A percentile compares a stretch with the other conserved stretches of the same genome.
Conservation (phyloP, 306 rosid genomes). For the Carpinus fangiana region DNA sequence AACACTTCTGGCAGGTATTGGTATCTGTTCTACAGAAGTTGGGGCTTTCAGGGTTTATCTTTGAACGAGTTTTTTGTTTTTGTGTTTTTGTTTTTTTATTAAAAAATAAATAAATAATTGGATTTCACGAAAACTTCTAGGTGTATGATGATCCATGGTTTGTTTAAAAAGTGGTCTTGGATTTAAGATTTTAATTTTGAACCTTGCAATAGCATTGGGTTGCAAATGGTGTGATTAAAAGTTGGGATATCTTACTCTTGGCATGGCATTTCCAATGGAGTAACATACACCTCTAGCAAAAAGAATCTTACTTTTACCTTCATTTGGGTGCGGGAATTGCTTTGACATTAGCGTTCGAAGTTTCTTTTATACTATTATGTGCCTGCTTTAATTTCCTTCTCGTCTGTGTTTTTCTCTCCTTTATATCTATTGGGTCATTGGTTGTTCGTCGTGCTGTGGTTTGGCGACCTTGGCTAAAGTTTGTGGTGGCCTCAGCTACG, state of each 20-base stretch:
- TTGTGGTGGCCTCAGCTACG: constrained; percentile 5
- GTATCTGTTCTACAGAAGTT: constrained; percentile 61
- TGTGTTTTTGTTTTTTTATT: too few species aligned
- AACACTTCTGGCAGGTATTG: constrained; percentile 66
- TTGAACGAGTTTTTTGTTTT: not conserved
- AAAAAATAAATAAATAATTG: not conserved
- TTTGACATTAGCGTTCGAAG: not conserved
- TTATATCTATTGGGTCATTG: constrained; percentile 5
- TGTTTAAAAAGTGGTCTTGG: not conserved
- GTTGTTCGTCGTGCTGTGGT: constrained; percentile 1
- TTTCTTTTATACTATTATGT: not conserved
- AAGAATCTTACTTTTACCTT: not conserved
- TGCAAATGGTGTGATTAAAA: constrained; percentile 3
- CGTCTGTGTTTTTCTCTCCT: not conserved
- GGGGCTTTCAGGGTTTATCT: constrained; percentile 27
- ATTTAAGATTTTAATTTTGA: not conserved
- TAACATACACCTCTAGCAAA: too few species aligned
- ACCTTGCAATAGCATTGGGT: not conserved
- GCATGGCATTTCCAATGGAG: not conserved
- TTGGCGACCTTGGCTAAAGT: not conserved
- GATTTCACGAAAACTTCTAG: not conserved
- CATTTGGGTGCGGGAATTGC: not conserved
- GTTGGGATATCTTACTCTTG: not conserved
- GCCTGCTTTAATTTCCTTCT: constrained; percentile 6
- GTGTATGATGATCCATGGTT: not conserved